phyloP scores from a whole-genome alignment of 1,284 basidiomycete species.

The Cryptococcus depauperatus region DNA sequence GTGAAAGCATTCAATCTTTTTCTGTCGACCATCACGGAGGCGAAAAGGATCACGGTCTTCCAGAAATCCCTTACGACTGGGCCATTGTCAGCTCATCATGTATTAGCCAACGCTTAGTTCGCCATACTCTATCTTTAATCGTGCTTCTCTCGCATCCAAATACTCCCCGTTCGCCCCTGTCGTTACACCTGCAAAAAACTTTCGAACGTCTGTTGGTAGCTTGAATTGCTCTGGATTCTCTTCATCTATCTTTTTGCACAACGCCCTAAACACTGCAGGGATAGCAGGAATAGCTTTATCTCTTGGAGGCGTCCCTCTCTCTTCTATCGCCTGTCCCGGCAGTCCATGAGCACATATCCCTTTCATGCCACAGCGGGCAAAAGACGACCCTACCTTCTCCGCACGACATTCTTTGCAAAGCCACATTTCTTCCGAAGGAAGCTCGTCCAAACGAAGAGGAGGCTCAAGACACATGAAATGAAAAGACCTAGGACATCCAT shows the following conservation, averaged over 20 bases:
- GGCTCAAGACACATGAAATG: constrained; percentile 95
- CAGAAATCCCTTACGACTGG: constrained; percentile 73
- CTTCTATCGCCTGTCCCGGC: constrained; percentile 4
- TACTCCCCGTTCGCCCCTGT: constrained; percentile 68
- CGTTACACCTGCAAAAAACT: constrained; percentile 71
- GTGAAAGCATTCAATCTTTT: constrained; percentile 75
- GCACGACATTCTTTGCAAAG: constrained; percentile 56
- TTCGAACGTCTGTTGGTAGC: constrained; percentile 75
- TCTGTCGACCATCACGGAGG: constrained; percentile 74
- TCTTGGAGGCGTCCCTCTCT: constrained; percentile 11
- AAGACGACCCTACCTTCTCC: constrained; percentile 28
- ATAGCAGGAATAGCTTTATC: constrained; percentile 27
- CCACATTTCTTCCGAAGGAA: constrained; percentile 82
- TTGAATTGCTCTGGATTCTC: constrained; percentile 62
- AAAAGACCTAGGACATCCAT: constrained; percentile 92
- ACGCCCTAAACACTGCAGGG: constrained; percentile 25
- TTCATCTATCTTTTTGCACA: constrained; percentile 31
- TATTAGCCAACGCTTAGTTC: too few relatives aligned
- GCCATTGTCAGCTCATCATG: not conserved
- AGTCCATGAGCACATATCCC: not conserved
- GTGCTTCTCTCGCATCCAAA: constrained; percentile 65
- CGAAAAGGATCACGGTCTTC: constrained; percentile 88
- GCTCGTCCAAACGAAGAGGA: constrained; percentile 77
- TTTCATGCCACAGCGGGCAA: not conserved
- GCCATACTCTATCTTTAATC: constrained; percentile 60